These are phyloP conservation scores for Plenodomus tracheiphilus DNA, from an alignment of 2,329 filamentous ascomycete genomes.

Conservation along the genomic window DNA sequence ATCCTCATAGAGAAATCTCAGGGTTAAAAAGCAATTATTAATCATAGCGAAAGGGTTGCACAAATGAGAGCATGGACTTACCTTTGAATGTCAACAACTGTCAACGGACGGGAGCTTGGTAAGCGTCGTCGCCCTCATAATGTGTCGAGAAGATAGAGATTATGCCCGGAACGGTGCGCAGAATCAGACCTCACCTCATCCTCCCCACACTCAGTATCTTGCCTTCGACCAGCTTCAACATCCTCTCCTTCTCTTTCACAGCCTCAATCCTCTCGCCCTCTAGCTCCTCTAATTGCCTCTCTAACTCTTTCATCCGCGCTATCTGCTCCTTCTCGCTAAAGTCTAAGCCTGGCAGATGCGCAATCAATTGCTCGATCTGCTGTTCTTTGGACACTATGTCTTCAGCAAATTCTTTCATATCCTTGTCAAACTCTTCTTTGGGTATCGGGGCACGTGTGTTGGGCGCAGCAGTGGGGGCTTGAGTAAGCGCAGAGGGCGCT, in stretches of 20 bases:
- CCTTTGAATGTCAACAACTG: slow-evolving; percentile 14
- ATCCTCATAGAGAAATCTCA: slow-evolving; percentile 61
- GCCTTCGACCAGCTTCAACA: slow-evolving; percentile 52
- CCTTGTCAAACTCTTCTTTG: slow-evolving; percentile 60
- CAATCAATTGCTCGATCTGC: slow-evolving; percentile 79
- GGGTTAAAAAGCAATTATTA: slow-evolving; percentile 66
- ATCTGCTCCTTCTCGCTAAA: slow-evolving; percentile 79
- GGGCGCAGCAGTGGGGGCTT: slow-evolving; percentile 11
- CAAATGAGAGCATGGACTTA: slow-evolving; percentile 35
- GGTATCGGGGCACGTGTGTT: slow-evolving; percentile 10
- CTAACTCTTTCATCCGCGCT: slow-evolving; percentile 55
- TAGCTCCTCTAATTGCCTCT: slow-evolving; percentile 48
- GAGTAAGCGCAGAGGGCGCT: slow-evolving; percentile 15
- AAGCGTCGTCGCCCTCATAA: too few species aligned
- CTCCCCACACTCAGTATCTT: slow-evolving; percentile 45
- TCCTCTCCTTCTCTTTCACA: slow-evolving; percentile 46
- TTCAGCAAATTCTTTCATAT: slow-evolving; percentile 72
- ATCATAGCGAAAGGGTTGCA: slow-evolving; percentile 53
- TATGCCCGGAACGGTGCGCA: not conserved
- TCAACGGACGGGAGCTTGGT: too few species aligned
- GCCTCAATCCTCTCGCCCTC: slow-evolving; percentile 48
- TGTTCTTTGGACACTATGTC: slow-evolving; percentile 80
- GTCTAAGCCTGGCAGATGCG: slow-evolving; percentile 73
- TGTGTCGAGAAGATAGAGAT: too few species aligned
- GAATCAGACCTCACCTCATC: slow-evolving; percentile 12